phyloP scores from a whole-genome alignment of 2,329 filamentous ascomycete species.

The Aspergillus proliferans region DNA sequence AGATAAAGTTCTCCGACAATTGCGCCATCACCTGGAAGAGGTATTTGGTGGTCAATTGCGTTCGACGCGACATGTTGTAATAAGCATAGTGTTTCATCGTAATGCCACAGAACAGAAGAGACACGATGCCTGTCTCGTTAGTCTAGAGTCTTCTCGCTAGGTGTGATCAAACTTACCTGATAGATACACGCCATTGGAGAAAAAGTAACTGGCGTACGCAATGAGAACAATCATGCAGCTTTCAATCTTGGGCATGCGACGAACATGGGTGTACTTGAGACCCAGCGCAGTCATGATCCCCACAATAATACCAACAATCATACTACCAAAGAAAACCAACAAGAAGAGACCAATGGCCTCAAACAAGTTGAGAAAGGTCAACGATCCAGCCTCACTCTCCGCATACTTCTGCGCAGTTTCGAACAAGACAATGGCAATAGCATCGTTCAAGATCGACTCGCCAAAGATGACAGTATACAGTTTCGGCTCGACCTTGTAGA shows the following conservation, averaged over 20 bases:
- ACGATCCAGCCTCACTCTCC: slow-evolving; percentile 59
- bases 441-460: slow-evolving; percentile 96
- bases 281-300: slow-evolving; percentile 81
- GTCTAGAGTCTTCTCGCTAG: slow-evolving; percentile 3
- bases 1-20: slow-evolving; percentile 97
- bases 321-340: slow-evolving; percentile 88
- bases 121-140: slow-evolving; percentile 74
- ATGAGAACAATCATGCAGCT: slow-evolving; percentile 91
- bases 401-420: slow-evolving; percentile 94
- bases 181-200: slow-evolving; percentile 91
- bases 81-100: slow-evolving; percentile 98
- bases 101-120: slow-evolving; percentile 92
- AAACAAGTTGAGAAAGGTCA: slow-evolving; percentile 76
- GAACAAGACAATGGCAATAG: slow-evolving; percentile 96
- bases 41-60: slow-evolving; percentile 96
- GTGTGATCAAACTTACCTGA: slow-evolving; percentile 63
- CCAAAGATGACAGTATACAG: slow-evolving; percentile 98
- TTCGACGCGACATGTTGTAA: slow-evolving; percentile 98
- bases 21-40: slow-evolving; percentile 92
- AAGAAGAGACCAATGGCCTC: slow-evolving; percentile 93
- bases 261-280: slow-evolving; percentile 90
- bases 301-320: slow-evolving; percentile 80
- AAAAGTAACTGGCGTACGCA: slow-evolving; percentile 95
- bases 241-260: slow-evolving; percentile 91
- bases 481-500: slow-evolving; percentile 98